A percentile compares a stretch with the other conserved stretches of the same genome.
Evolutionary conservation across 768 basidiomycete genomes (phyloP).

Genomic region (Pleurotus eryngii): DNA sequence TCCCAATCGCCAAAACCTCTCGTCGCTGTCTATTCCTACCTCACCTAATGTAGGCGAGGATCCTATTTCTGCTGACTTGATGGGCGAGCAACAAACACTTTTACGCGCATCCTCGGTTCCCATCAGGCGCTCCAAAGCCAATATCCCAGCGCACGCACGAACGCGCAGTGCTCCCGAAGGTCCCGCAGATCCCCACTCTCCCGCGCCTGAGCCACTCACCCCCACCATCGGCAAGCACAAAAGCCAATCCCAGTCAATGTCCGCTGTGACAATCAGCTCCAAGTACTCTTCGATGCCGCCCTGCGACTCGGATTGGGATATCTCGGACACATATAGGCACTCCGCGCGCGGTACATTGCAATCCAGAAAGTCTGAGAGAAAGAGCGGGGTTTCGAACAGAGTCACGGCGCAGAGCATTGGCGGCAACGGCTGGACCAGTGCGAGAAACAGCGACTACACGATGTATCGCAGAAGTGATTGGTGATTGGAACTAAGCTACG

Average conservation of each 20-base stretch:
- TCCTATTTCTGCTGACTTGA: not conserved
- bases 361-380: not conserved
- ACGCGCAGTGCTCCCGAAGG: not conserved
- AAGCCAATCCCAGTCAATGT: conserved; percentile 3
- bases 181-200: not conserved
- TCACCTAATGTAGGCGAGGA: conserved; percentile 2
- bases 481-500: not conserved
- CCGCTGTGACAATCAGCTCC: conserved; percentile 4
- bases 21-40: not conserved
- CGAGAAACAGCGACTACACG: conserved; percentile 4
- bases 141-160: not conserved
- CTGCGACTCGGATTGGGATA: conserved; percentile 5
- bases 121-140: not conserved
- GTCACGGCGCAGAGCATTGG: not conserved
- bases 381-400: not conserved
- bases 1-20: not conserved
- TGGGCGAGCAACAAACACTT: not conserved
- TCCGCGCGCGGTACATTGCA: not conserved
- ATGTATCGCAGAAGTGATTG: conserved; percentile 7
- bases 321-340: not conserved
- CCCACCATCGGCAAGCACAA: not conserved
- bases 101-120: conserved; percentile 1
- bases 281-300: not conserved
- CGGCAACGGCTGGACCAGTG: not conserved
- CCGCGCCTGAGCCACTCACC: not conserved